Percentiles rank a stretch among this genome's conserved stretches.
Evolutionary conservation across 1,284 basidiomycete genomes (phyloP).

Genomic region (Cutaneotrichosporon mucoides): DNA sequence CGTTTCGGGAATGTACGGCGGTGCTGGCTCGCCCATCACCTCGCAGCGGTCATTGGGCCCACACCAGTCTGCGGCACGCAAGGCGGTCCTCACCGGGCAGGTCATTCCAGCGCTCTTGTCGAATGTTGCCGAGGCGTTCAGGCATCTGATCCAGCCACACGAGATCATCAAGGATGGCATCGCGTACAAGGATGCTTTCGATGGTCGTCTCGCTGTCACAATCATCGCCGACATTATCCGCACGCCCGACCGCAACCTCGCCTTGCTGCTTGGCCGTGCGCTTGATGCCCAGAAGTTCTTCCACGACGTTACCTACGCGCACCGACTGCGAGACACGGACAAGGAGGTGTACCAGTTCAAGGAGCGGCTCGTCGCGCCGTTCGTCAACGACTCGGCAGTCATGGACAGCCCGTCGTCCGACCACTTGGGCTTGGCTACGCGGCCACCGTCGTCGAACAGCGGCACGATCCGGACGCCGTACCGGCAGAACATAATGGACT

Average conservation of each 20-base stretch:
- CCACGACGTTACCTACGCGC: constrained; percentile 98
- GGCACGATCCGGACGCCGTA: constrained; percentile 6
- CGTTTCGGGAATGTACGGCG: constrained; percentile 5
- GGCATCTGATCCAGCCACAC: constrained; percentile 66
- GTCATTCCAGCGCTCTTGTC: constrained; percentile 89
- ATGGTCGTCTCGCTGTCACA: constrained; percentile 93
- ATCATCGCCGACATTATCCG: constrained; percentile 97
- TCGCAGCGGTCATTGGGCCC: constrained; percentile 37
- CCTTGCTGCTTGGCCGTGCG: constrained; percentile 86
- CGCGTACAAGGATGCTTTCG: constrained; percentile 93
- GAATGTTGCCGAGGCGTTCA: constrained; percentile 89
- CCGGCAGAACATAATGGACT: constrained; percentile 3
- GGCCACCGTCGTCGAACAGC: constrained; percentile 28
- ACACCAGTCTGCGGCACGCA: constrained; percentile 16
- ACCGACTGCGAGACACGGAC: constrained; percentile 83
- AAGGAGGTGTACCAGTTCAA: constrained; percentile 90
- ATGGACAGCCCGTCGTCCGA: constrained; percentile 29
- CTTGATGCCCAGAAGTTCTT: constrained; percentile 99
- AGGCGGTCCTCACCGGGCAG: constrained; percentile 24
- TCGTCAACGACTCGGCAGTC: constrained; percentile 26
- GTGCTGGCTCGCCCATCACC: constrained; percentile 31
- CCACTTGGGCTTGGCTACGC: constrained; percentile 11
- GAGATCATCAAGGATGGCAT: constrained; percentile 92
- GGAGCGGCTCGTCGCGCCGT: constrained; percentile 46
- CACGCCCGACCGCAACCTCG: constrained; percentile 94